Evolutionary conservation across 805 yeast genomes (phyloP).

Genomic region (Hanseniaspora occidentalis): DNA sequence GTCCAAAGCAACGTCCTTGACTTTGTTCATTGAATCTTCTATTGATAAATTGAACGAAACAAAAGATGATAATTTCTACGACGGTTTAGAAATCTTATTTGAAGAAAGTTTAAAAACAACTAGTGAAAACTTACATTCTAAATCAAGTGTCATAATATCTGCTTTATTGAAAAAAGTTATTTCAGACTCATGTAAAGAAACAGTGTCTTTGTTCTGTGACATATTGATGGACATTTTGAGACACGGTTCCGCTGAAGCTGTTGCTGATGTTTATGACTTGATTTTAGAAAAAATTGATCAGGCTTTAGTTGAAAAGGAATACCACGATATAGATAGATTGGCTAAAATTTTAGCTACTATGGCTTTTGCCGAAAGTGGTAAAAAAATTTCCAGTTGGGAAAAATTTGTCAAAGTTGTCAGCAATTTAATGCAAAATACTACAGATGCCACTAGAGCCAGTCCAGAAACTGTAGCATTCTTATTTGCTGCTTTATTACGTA

Average conservation of each 20-base stretch:
- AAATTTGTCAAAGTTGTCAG: conserved; percentile 8
- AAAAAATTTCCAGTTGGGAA: conserved; percentile 44
- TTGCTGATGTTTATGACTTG: conserved; percentile 31
- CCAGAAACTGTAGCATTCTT: conserved; percentile 30
- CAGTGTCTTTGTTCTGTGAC: conserved; percentile 41
- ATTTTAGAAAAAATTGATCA: conserved; percentile 15
- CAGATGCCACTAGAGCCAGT: conserved; percentile 2
- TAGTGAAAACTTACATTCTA: conserved; percentile 63
- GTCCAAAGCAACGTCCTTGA: conserved; percentile 36
- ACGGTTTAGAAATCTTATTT: conserved; percentile 48
- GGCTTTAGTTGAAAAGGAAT: conserved; percentile 9
- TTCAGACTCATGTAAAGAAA: conserved; percentile 2
- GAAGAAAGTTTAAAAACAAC: conserved; percentile 69
- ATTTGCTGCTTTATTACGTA: conserved; percentile 40
- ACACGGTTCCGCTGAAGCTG: conserved; percentile 39
- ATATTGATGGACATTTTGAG: conserved; percentile 39
- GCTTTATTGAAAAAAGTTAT: conserved; percentile 27
- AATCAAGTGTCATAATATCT: conserved; percentile 38
- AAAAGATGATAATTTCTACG: conserved; percentile 34
- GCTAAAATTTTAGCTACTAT: conserved; percentile 34
- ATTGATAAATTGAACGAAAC: conserved; percentile 26
- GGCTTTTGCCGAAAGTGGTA: conserved; percentile 60
- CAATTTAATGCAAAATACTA: conserved; percentile 6
- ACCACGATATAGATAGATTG: conserved; percentile 19
- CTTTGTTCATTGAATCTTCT: conserved; percentile 31